phyloP scores from a whole-genome alignment of 2,329 filamentous ascomycete species.

The Colletotrichum sp. region DNA sequence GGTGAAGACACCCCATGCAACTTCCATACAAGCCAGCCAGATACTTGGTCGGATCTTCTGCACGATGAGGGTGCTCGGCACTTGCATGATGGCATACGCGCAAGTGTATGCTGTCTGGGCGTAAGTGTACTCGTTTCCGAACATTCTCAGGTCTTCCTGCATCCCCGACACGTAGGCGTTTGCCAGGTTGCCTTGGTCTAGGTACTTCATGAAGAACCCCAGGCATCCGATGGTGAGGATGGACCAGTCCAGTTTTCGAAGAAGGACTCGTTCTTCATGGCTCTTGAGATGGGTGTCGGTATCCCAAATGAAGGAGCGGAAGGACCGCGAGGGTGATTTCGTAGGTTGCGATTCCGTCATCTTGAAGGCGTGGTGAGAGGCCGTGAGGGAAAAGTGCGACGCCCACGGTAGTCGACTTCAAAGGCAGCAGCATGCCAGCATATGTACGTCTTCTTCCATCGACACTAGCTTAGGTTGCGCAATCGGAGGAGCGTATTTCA shows the following conservation, averaged over 20 bases:
- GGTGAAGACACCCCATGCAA: constrained; percentile 25
- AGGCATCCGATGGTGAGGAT: constrained; percentile 21
- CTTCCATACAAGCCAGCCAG: constrained; percentile 29
- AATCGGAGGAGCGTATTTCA: not conserved
- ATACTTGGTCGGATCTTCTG: constrained; percentile 30
- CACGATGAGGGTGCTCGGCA: constrained; percentile 30
- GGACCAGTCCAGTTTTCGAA: constrained; percentile 28
- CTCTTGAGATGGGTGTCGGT: constrained; percentile 30
- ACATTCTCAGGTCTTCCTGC: constrained; percentile 28
- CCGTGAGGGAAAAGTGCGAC: not conserved
- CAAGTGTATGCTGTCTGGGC: constrained; percentile 25
- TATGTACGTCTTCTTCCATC: not conserved
- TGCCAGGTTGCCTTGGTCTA: constrained; percentile 29
- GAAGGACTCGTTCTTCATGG: constrained; percentile 25
- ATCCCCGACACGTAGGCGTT: constrained; percentile 32
- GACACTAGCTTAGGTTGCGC: not conserved
- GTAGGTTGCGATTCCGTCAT: not conserved
- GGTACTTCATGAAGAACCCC: constrained; percentile 25
- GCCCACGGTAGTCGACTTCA: not conserved
- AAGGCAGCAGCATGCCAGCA: not conserved
- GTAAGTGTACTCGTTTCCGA: constrained; percentile 29
- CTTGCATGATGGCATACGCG: constrained; percentile 27
- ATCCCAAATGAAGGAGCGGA: constrained; percentile 33
- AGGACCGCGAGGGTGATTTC: constrained; percentile 16
- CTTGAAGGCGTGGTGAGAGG: not conserved